Evolutionary conservation across 495 filamentous ascomycete genomes (phyloP), one percentile per base, ranked within the genome.

Genomic region (Hypoxylon rickii): DNA sequence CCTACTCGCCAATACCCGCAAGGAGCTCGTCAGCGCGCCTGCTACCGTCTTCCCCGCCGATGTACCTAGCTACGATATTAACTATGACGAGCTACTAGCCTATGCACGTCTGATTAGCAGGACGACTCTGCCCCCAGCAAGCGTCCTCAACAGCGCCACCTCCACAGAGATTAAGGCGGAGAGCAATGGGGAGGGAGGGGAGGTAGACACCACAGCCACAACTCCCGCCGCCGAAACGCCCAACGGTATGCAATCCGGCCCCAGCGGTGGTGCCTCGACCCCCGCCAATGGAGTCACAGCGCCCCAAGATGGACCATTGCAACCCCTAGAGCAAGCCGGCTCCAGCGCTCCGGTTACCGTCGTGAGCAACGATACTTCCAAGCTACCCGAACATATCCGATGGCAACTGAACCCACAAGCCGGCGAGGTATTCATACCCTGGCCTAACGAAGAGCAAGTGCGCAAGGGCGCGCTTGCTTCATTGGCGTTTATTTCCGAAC

Each of bases 51-150:
- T 80, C 61, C 73, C 82, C 1, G 50, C 65, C 21, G 59, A 61
- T 37, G 65, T 65, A 18, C 61, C 66, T 1, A 66, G 62, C 58
- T 67, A 74, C 58, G 56, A 74, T 12, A 81, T 92, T 44, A 75
- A 79, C 10, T 86, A 85, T 47, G 75, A 75, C 38, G 86, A 91
- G 44, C 79, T 93, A 1, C 81, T 93, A 6, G 70, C 72, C 37
- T 91, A 87, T 61, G 89, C 89, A 7, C 81, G 83, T n/a, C 79
- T 80, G 55, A 90, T 92, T 54, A 84, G 81, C 48, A 83, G 81
- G 65, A 89, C 82, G 55, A 91, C 89, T 0, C 73, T 86, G 7
- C 89, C 89, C 1, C 83, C 83, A 1, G 81, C 83, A n/a, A n/a
- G n/a, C n/a, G n/a, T n/a, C n/a, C n/a, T n/a, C n/a, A n/a, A n/a